phyloP scores from a whole-genome alignment of 306 rosid genomes.

The Gastrolobium bilobum region DNA sequence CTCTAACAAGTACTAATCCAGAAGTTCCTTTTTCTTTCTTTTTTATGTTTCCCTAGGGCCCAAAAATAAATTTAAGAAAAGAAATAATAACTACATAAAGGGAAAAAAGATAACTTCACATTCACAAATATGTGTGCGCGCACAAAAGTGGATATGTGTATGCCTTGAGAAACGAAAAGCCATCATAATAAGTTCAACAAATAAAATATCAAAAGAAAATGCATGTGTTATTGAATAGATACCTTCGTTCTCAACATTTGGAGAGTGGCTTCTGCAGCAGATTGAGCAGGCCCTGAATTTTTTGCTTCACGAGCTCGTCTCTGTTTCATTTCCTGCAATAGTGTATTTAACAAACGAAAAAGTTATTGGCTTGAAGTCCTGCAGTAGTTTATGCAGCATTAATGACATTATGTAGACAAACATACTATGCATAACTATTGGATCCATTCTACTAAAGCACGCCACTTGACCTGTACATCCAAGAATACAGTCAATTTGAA shows the following conservation, averaged over 20 bases:
- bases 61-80: neutral
- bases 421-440: neutral
- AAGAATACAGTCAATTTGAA: neutral
- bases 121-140: no score
- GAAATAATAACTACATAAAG: neutral
- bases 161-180: neutral
- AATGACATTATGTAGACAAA: conserved; percentile 9
- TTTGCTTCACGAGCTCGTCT: conserved; percentile 60
- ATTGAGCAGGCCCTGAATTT: conserved; percentile 71
- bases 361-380: conserved; percentile 11
- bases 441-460: neutral
- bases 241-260: conserved; percentile 76
- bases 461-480: neutral
- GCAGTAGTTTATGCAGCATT: conserved; percentile 12
- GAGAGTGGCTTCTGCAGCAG: conserved; percentile 75
- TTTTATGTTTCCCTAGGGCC: neutral
- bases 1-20: no score
- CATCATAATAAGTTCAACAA: conserved; percentile 1
- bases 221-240: conserved; percentile 28
- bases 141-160: neutral
- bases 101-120: neutral
- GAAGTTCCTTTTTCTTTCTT: neutral
- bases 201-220: conserved; percentile 17
- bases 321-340: conserved; percentile 41
- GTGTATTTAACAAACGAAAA: conserved; percentile 30